A percentile compares a stretch with the other conserved stretches of the same genome.
phyloP scores from a whole-genome alignment of 352 stramenopile species.

The Phytophthora lateralis region DNA sequence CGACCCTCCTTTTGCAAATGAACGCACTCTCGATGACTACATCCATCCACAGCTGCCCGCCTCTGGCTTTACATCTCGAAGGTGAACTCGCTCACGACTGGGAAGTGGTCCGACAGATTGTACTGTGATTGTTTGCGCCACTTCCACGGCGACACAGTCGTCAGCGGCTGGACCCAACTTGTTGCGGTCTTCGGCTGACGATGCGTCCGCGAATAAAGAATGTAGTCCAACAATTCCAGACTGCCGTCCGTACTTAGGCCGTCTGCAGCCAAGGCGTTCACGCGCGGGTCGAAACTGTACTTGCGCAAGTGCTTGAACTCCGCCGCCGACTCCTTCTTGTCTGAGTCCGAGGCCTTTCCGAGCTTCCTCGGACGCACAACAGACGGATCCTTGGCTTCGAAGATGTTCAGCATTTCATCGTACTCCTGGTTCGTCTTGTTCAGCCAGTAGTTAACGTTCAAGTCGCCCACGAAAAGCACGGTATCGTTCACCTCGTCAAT shows the following conservation, averaged over 20 bases:
- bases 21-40: conserved; percentile 14
- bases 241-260: conserved; percentile 77
- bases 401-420: conserved; percentile 77
- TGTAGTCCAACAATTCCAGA: conserved; percentile 75
- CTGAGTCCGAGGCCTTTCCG: conserved; percentile 23
- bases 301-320: conserved; percentile 49
- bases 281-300: conserved; percentile 74
- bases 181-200: conserved; percentile 56
- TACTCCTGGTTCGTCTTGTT: conserved; percentile 79
- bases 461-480: conserved; percentile 67
- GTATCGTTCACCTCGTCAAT: conserved; percentile 67
- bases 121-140: conserved; percentile 68
- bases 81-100: conserved; percentile 68
- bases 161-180: conserved; percentile 71
- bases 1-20: conserved; percentile 2
- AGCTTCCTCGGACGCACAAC: conserved; percentile 28
- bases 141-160: conserved; percentile 52
- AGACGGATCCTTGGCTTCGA: conserved; percentile 60
- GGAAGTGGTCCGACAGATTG: conserved; percentile 83
- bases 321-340: conserved; percentile 28
- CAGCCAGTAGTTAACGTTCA: conserved; percentile 83
- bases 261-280: conserved; percentile 70
- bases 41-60: conserved; percentile 1
- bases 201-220: conserved; percentile 63
- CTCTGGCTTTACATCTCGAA: conserved; percentile 67